Conservation (phyloP, 768 basidiomycete species). For the Collybia mongolica region DNA sequence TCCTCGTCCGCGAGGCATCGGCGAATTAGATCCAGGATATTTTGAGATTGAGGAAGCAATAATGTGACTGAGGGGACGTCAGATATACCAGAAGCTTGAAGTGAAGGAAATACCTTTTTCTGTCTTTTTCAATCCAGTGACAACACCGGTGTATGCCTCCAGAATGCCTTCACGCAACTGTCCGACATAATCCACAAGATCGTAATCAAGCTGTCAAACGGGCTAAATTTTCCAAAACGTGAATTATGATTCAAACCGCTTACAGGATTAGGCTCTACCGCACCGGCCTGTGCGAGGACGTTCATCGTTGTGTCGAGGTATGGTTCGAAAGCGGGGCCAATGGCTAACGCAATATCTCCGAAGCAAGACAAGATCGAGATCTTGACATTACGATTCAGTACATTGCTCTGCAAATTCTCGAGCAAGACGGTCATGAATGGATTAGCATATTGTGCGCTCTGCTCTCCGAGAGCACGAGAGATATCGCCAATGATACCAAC, state of each 20-base stretch:
- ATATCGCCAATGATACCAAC: constrained; percentile 96
- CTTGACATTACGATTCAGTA: constrained; percentile 92
- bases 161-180: constrained; percentile 91
- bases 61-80: constrained; percentile 33
- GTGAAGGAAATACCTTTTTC: constrained; percentile 57
- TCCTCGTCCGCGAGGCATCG: constrained; percentile 81
- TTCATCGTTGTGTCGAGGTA: constrained; percentile 89
- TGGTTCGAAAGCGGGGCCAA: constrained; percentile 83
- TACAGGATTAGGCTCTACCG: constrained; percentile 85
- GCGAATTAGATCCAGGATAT: constrained; percentile 80
- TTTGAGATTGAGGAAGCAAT: constrained; percentile 67
- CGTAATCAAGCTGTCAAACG: constrained; percentile 68
- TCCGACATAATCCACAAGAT: constrained; percentile 89
- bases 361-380: constrained; percentile 95
- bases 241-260: constrained; percentile 21
- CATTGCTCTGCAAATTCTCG: constrained; percentile 87
- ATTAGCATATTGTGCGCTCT: constrained; percentile 77
- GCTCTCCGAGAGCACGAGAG: constrained; percentile 89
- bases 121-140: constrained; percentile 86
- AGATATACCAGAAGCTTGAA: constrained; percentile 3
- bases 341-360: constrained; percentile 93
- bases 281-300: constrained; percentile 88
- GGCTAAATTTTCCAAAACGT: constrained; percentile 8
- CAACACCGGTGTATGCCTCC: constrained; percentile 95
- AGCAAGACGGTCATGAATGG: constrained; percentile 92